These are phyloP conservation scores for Oxytropis ochrocephala DNA, from an alignment of 306 rosid genomes.

Conservation along the genomic window DNA sequence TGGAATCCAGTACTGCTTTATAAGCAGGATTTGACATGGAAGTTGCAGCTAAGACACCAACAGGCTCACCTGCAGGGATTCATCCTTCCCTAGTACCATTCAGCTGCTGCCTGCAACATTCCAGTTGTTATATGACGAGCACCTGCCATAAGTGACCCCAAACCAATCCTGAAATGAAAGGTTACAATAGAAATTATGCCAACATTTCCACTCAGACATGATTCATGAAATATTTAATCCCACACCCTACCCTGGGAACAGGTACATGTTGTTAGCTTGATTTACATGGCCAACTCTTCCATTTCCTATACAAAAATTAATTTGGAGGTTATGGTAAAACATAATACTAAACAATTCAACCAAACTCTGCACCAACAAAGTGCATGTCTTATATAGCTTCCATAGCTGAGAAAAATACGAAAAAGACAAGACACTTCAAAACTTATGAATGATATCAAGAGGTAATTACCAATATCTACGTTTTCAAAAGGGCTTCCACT, in stretches of 20 bases:
- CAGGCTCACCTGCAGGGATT: conserved; percentile 98
- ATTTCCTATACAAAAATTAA: conserved; percentile 50
- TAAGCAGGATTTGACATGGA: conserved; percentile 97
- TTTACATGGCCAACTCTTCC: conserved; percentile 88
- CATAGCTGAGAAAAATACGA: conserved; percentile 5
- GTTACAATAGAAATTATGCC: conserved; percentile 14
- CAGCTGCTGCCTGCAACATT: conserved; percentile 98
- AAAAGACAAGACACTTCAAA: conserved; percentile 9
- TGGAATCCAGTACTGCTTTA: too few relatives aligned
- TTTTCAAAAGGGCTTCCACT: conserved; percentile 94
- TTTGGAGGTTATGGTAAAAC: conserved; percentile 1
- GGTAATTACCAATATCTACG: conserved; percentile 68
- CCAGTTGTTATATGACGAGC: conserved; percentile 80
- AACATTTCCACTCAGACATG: neutral
- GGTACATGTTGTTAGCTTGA: conserved; percentile 99
- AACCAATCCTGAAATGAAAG: conserved; percentile 70
- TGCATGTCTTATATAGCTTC: conserved; percentile 14
- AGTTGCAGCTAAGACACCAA: conserved; percentile 94
- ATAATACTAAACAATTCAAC: neutral
- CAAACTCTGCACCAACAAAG: conserved; percentile 7
- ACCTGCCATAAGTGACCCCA: conserved; percentile 89
- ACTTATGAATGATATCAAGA: conserved; percentile 16
- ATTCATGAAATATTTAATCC: conserved; percentile 1
- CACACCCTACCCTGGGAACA: conserved; percentile 82
- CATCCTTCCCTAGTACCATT: too few relatives aligned